These are phyloP conservation scores for Zymoseptoria ardabiliae DNA, from an alignment of 2,329 filamentous ascomycete species.

Conservation along the genomic window DNA sequence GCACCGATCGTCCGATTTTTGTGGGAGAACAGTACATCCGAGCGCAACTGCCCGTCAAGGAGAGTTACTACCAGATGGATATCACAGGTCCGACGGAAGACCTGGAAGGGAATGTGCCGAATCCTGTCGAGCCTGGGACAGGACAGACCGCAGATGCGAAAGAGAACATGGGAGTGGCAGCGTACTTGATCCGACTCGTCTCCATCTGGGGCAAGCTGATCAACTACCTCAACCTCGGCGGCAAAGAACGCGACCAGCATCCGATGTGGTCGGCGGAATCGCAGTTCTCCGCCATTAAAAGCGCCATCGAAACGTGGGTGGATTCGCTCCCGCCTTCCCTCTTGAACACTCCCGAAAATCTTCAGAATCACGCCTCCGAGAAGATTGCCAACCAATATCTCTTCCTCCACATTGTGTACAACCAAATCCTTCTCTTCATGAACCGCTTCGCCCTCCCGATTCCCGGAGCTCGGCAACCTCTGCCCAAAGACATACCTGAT, in stretches of 20 bases:
- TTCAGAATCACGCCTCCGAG: slow-evolving; percentile 76
- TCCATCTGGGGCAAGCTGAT: slow-evolving; percentile 86
- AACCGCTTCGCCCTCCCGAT: slow-evolving; percentile 75
- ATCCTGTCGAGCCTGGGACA: slow-evolving; percentile 55
- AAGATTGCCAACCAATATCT: slow-evolving; percentile 85
- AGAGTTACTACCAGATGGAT: slow-evolving; percentile 83
- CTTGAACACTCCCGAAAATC: slow-evolving; percentile 71
- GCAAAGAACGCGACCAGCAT: slow-evolving; percentile 67
- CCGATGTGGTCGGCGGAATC: slow-evolving; percentile 81
- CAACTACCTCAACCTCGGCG: slow-evolving; percentile 83
- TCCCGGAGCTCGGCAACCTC: slow-evolving; percentile 49
- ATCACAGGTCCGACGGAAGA: slow-evolving; percentile 83
- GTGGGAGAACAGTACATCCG: slow-evolving; percentile 82
- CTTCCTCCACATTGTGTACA: slow-evolving; percentile 81
- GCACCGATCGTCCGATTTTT: slow-evolving; percentile 85
- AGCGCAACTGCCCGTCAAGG: slow-evolving; percentile 84
- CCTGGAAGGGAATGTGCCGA: slow-evolving; percentile 62
- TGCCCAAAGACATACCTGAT: slow-evolving; percentile 62
- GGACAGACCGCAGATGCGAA: slow-evolving; percentile 58
- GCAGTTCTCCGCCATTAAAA: slow-evolving; percentile 61
- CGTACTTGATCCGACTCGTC: slow-evolving; percentile 79
- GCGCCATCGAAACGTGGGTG: slow-evolving; percentile 64
- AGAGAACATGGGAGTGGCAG: slow-evolving; percentile 89
- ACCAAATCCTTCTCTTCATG: slow-evolving; percentile 85
- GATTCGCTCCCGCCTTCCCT: slow-evolving; percentile 61